These are phyloP conservation scores for Cudoniella acicularis DNA, from an alignment of 495 filamentous ascomycete species.

Conservation along the genomic window DNA sequence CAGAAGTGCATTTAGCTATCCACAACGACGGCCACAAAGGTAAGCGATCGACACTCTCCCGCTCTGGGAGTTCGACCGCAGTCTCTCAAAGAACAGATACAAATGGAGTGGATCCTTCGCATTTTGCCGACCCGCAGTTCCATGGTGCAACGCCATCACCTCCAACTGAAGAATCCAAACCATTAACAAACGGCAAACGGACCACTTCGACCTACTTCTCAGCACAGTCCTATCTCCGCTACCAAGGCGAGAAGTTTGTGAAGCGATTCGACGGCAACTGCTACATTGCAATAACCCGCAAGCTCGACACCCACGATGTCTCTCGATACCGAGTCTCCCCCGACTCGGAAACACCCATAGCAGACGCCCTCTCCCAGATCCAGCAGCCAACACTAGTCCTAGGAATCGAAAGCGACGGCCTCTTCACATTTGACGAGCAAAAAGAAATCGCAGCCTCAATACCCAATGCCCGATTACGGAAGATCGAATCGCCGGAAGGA, in stretches of 20 bases:
- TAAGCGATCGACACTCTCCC: slow-evolving; percentile 28
- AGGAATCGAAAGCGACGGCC: slow-evolving; percentile 89
- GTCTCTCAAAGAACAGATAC: background rate
- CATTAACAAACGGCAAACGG: slow-evolving; percentile 24
- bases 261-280: slow-evolving; percentile 96
- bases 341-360: slow-evolving; percentile 42
- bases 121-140: slow-evolving; percentile 68
- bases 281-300: slow-evolving; percentile 97
- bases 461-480: slow-evolving; percentile 69
- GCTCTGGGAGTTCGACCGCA: slow-evolving; percentile 13
- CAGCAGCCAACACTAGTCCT: slow-evolving; percentile 85
- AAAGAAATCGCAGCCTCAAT: slow-evolving; percentile 84
- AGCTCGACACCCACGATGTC: slow-evolving; percentile 97
- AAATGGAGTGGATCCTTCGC: slow-evolving; percentile 10
- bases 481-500: slow-evolving; percentile 89
- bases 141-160: slow-evolving; percentile 52
- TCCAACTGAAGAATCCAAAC: background rate
- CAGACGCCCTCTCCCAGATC: slow-evolving; percentile 72
- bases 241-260: slow-evolving; percentile 95
- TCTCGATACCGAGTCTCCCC: slow-evolving; percentile 46
- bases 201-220: slow-evolving; percentile 84
- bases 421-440: slow-evolving; percentile 97
- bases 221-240: slow-evolving; percentile 95
- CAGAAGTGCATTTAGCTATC: slow-evolving; percentile 84
- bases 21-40: slow-evolving; percentile 92